Percentiles rank a stretch among this genome's conserved stretches.
phyloP scores from a whole-genome alignment of 2,329 filamentous ascomycete genomes.

The Botryotinia convoluta region DNA sequence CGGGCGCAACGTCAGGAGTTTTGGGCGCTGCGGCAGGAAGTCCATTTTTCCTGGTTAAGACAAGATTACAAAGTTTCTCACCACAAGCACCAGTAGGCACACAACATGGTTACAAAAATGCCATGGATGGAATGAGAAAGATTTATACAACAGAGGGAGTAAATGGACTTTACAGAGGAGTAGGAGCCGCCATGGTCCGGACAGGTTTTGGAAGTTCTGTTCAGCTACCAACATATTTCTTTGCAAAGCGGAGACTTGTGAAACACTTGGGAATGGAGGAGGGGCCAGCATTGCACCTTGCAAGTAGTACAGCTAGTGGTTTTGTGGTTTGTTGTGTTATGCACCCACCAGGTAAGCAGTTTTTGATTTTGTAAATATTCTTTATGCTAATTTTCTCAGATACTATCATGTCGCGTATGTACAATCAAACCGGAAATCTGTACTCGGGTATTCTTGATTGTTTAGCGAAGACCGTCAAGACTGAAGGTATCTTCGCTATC shows the following conservation, averaged over 20 bases:
- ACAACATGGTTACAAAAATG: conserved; percentile 90
- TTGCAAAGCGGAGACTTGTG: conserved; percentile 83
- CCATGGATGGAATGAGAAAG: conserved; percentile 74
- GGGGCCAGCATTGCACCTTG: conserved; percentile 81
- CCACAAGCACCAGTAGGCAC: conserved; percentile 92
- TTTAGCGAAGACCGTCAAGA: conserved; percentile 82
- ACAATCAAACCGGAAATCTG: conserved; percentile 98
- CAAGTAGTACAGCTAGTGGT: conserved; percentile 84
- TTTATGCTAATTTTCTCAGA: conserved; percentile 49
- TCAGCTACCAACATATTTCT: conserved; percentile 96
- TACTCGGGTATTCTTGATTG: conserved; percentile 94
- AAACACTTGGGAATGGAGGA: conserved; percentile 86
- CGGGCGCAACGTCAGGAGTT: conserved; percentile 83
- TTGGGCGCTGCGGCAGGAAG: conserved; percentile 90
- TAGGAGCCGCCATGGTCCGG: conserved; percentile 89
- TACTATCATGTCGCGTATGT: conserved; percentile 97
- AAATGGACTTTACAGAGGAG: conserved; percentile 81
- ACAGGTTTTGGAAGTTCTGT: conserved; percentile 96
- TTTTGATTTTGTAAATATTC: not conserved
- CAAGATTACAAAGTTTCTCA: conserved; percentile 88
- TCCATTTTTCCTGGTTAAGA: conserved; percentile 98
- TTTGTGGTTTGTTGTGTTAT: conserved; percentile 98
- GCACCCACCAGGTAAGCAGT: conserved; percentile 79
- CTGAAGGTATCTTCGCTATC: conserved; percentile 86
- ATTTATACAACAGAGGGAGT: conserved; percentile 79